Percentiles rank a stretch among this genome's conserved stretches.
phyloP scores from a whole-genome alignment of 1,284 basidiomycete genomes.

The Tylopilus sp. region DNA sequence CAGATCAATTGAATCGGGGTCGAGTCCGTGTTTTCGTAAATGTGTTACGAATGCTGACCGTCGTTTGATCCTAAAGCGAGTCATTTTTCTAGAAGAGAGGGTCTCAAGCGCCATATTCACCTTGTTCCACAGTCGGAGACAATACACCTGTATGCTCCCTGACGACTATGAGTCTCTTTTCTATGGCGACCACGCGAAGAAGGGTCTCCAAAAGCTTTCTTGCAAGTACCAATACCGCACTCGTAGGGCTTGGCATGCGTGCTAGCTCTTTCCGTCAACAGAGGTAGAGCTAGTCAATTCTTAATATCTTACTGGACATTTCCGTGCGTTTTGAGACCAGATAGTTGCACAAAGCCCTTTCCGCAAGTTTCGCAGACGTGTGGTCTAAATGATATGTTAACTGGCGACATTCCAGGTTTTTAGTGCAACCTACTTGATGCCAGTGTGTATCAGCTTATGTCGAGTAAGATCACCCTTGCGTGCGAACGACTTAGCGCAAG shows the following conservation, averaged over 20 bases:
- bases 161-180: constrained; percentile 51
- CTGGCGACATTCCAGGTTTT: background rate
- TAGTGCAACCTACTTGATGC: constrained; percentile 41
- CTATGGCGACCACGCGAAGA: constrained; percentile 62
- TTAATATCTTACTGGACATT: constrained; percentile 55
- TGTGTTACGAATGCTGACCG: constrained; percentile 55
- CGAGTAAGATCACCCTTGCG: constrained; percentile 56
- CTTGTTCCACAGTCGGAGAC: constrained; percentile 44
- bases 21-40: constrained; percentile 49
- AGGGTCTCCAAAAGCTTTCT: constrained; percentile 56
- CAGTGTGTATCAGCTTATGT: constrained; percentile 47
- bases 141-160: constrained; percentile 46
- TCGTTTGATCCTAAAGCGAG: constrained; percentile 55
- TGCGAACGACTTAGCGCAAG: constrained; percentile 46
- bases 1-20: constrained; percentile 27
- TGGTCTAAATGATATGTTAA: constrained; percentile 37
- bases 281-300: background rate
- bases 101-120: constrained; percentile 34
- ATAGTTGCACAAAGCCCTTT: constrained; percentile 53
- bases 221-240: constrained; percentile 48
- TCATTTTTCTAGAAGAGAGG: background rate
- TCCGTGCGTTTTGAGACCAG: constrained; percentile 55
- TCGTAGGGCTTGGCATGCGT: constrained; percentile 50
- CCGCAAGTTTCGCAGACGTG: constrained; percentile 47
- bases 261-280: constrained; percentile 36